Percentiles rank a stretch among this genome's conserved stretches.
Conservation (phyloP, 108 stramenopile genomes). For the Fistulifera solaris region DNA sequence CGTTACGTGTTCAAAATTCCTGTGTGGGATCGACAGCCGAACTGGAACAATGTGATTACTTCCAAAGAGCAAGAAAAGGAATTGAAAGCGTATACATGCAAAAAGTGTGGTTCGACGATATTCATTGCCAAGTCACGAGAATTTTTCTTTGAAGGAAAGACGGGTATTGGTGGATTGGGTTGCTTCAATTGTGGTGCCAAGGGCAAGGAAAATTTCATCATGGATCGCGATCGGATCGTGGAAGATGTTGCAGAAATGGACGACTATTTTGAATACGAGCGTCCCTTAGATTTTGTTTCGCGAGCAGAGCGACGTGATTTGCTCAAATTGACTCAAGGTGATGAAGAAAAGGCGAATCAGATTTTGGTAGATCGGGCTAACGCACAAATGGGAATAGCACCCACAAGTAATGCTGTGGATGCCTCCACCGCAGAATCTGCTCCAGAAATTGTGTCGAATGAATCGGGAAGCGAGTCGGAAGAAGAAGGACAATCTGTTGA, state of each 20-base stretch:
- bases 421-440: too few species aligned
- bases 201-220: slow-evolving; percentile 73
- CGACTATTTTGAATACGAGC: slow-evolving; percentile 79
- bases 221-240: slow-evolving; percentile 65
- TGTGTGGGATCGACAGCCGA: slow-evolving; percentile 82
- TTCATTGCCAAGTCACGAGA: slow-evolving; percentile 78
- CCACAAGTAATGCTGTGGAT: too few species aligned
- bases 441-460: too few species aligned
- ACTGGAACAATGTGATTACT: slow-evolving; percentile 84
- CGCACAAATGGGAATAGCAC: too few species aligned
- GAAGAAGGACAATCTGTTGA: too few species aligned
- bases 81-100: slow-evolving; percentile 73
- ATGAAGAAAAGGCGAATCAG: slow-evolving; percentile 71
- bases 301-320: slow-evolving; percentile 59
- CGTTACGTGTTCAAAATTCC: slow-evolving; percentile 78
- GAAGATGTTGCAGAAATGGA: slow-evolving; percentile 51
- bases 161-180: slow-evolving; percentile 54
- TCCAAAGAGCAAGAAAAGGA: slow-evolving; percentile 80
- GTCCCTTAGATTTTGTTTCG: slow-evolving; percentile 75
- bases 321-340: slow-evolving; percentile 60
- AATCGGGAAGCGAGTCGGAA: too few species aligned
- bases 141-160: slow-evolving; percentile 74
- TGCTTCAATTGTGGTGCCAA: slow-evolving; percentile 78
- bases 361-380: slow-evolving; percentile 33
- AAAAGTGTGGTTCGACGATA: slow-evolving; percentile 67